These are phyloP conservation scores for Irpex sp. DNA, from an alignment of 1,284 basidiomycete species.

Conservation along the genomic window DNA sequence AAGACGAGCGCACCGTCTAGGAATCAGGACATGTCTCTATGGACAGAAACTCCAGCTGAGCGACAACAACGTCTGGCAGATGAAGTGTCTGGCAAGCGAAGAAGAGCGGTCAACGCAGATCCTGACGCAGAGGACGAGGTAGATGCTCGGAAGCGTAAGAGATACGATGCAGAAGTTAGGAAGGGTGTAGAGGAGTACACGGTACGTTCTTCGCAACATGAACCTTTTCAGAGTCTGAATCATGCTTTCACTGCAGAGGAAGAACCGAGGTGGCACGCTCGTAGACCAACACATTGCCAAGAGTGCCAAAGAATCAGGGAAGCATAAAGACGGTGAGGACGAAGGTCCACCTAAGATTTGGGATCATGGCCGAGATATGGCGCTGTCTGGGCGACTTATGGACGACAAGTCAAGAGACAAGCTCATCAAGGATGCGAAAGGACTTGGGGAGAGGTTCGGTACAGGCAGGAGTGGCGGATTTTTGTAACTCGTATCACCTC, in stretches of 20 bases:
- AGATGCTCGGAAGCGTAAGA: constrained; percentile 48
- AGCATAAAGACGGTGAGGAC: constrained; percentile 38
- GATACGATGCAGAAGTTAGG: constrained; percentile 65
- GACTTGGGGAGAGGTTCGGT: constrained; percentile 80
- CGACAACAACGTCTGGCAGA: constrained; percentile 81
- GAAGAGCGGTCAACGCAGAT: constrained; percentile 58
- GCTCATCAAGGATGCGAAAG: constrained; percentile 75
- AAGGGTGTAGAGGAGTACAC: constrained; percentile 77
- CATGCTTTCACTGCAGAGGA: constrained; percentile 40
- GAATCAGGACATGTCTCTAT: constrained; percentile 60
- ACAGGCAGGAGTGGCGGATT: constrained; percentile 64
- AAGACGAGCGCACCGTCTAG: constrained; percentile 47
- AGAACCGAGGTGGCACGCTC: constrained; percentile 63
- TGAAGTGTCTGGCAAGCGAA: constrained; percentile 82
- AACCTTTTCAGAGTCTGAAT: neutral
- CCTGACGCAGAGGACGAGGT: constrained; percentile 39
- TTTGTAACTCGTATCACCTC: constrained; percentile 25
- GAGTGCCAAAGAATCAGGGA: constrained; percentile 27
- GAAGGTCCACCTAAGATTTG: constrained; percentile 69
- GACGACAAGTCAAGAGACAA: constrained; percentile 76
- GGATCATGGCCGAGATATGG: constrained; percentile 89
- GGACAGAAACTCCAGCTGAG: constrained; percentile 93
- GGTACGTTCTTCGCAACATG: constrained; percentile 39
- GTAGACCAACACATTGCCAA: constrained; percentile 57
- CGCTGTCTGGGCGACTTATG: constrained; percentile 78